These are phyloP conservation scores for Blastocystis sp. DNA, from an alignment of 352 stramenopile species.

Conservation along the genomic window DNA sequence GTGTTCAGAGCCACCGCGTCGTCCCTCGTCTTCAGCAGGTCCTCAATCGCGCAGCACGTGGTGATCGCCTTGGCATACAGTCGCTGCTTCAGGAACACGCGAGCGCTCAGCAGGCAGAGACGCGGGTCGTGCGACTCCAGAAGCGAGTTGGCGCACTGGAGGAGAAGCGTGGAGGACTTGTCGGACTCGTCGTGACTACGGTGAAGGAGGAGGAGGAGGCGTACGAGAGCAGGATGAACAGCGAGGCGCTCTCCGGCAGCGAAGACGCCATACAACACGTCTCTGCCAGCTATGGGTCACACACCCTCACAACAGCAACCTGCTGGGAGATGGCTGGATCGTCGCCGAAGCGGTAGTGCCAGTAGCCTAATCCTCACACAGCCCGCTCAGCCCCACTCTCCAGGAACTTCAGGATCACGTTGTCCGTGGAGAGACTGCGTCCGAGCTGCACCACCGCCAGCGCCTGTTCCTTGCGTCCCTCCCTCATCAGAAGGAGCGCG, in stretches of 20 bases:
- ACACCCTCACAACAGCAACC: background rate
- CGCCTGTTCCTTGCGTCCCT: background rate
- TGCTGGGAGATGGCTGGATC: background rate
- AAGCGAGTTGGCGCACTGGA: background rate
- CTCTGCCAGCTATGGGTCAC: background rate
- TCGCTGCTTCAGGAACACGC: background rate
- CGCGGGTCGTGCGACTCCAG: background rate
- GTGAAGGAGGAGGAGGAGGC: background rate
- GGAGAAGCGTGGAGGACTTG: background rate
- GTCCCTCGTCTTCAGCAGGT: background rate
- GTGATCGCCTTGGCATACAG: background rate
- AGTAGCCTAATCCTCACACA: background rate
- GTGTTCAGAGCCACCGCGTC: background rate
- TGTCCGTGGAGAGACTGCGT: background rate
- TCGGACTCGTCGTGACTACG: background rate
- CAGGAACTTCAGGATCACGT: background rate
- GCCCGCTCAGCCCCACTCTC: background rate
- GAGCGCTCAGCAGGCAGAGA: background rate
- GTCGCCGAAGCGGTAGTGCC: background rate
- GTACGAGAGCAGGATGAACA: constrained; percentile 11
- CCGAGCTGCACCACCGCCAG: background rate
- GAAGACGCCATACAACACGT: constrained; percentile 11
- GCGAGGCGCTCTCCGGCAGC: background rate
- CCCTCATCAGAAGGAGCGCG: background rate
- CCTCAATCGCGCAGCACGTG: background rate